Evolutionary conservation across 345 rosid genomes (phyloP).

Genomic region (Balakata baccata): DNA sequence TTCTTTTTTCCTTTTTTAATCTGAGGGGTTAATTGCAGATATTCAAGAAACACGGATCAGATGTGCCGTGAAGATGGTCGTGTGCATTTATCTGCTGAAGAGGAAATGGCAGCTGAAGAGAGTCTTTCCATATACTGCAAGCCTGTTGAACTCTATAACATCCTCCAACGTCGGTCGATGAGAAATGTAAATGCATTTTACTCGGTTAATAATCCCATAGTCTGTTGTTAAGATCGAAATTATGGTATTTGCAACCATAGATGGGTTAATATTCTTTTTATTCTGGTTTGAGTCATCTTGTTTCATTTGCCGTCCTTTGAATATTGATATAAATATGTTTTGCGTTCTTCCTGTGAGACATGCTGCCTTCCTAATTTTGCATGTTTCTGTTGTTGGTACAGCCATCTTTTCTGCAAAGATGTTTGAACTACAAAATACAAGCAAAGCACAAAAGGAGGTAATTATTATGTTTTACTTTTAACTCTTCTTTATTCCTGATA

Average conservation of each 20-base stretch:
- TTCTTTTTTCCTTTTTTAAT: background rate
- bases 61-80: constrained; percentile 93
- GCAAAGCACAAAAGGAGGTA: constrained; percentile 80
- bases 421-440: constrained; percentile 79
- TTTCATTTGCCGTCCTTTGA: constrained; percentile 5
- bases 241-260: background rate
- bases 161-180: constrained; percentile 81
- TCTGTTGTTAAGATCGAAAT: background rate
- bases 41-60: constrained; percentile 77
- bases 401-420: constrained; percentile 88
- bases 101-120: constrained; percentile 88
- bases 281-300: constrained; percentile 3
- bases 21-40: constrained; percentile 32
- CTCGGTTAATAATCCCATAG: background rate
- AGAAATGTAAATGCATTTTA: constrained; percentile 49
- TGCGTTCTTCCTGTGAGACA: background rate
- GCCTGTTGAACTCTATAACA: constrained; percentile 95
- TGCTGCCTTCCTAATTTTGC: background rate
- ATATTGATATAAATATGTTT: background rate
- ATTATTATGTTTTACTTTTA: background rate
- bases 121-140: constrained; percentile 81
- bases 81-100: constrained; percentile 72
- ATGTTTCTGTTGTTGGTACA: constrained; percentile 27
- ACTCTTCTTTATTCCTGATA: background rate
- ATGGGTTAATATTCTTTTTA: background rate